Conservation (phyloP, 2,329 filamentous ascomycete genomes). For the Helotiales sp. region DNA sequence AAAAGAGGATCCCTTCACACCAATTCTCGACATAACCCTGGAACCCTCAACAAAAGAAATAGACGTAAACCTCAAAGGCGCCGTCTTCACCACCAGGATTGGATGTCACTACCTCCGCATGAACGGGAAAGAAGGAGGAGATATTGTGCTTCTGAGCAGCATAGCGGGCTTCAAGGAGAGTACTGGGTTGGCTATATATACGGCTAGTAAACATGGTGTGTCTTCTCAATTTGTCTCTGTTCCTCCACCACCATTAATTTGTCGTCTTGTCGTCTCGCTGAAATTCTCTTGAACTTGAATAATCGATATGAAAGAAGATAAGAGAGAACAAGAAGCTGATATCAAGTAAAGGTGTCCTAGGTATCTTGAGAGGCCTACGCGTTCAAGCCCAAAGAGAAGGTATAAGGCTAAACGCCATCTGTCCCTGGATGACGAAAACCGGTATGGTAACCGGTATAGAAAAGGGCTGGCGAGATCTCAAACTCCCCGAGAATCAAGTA, state of each 20-base stretch:
- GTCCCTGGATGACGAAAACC: slow-evolving; percentile 26
- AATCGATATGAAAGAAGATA: too few species aligned
- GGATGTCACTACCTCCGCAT: slow-evolving; percentile 14
- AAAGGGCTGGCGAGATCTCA: slow-evolving; percentile 7
- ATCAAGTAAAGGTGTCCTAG: too few species aligned
- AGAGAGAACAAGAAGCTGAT: too few species aligned
- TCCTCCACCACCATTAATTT: too few species aligned
- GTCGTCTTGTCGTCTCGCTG: too few species aligned
- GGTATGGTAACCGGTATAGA: slow-evolving; percentile 20
- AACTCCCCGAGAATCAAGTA: slow-evolving; percentile 12
- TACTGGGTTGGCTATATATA: slow-evolving; percentile 21
- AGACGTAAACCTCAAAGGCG: slow-evolving; percentile 21
- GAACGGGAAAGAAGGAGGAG: slow-evolving; percentile 14
- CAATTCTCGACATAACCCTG: slow-evolving; percentile 4
- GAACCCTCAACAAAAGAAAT: slow-evolving; percentile 15
- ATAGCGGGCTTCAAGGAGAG: slow-evolving; percentile 22
- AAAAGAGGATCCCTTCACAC: slow-evolving; percentile 17
- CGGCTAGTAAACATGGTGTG: slow-evolving; percentile 21
- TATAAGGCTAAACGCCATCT: slow-evolving; percentile 27
- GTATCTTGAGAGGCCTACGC: slow-evolving; percentile 22
- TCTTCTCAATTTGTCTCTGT: too few species aligned
- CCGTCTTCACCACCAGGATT: slow-evolving; percentile 14
- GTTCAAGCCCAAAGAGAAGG: slow-evolving; percentile 12
- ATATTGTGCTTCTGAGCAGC: slow-evolving; percentile 12
- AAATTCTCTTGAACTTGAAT: too few species aligned